Evolutionary conservation across 345 rosid genomes (phyloP).

Genomic region (Eucalyptus urophylla): DNA sequence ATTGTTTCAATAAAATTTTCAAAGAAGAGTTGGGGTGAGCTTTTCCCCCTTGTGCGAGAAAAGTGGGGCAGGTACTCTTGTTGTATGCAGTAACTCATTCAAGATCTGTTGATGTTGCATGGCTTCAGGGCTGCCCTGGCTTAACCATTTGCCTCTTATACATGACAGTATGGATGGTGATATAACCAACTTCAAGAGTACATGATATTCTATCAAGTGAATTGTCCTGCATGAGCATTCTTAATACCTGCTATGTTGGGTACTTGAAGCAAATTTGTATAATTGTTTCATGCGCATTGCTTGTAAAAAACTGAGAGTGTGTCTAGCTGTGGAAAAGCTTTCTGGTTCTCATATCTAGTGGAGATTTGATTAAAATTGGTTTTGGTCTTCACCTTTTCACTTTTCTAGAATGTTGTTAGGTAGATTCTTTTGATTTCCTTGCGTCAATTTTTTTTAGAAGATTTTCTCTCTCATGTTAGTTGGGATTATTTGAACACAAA

Average conservation of each 20-base stretch:
- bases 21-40: not conserved
- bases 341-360: not conserved
- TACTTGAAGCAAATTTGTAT: not conserved
- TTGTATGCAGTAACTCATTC: not conserved
- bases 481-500: not conserved
- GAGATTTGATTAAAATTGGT: not conserved
- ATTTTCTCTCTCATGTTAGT: not conserved
- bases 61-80: not conserved
- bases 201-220: not conserved
- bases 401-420: not conserved
- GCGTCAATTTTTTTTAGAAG: not conserved
- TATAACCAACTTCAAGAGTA: not conserved
- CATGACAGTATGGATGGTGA: not conserved
- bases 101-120: not conserved
- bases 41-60: not conserved
- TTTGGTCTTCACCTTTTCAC: not conserved
- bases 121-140: not conserved
- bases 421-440: not conserved
- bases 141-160: not conserved
- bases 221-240: not conserved
- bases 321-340: not conserved
- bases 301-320: not conserved
- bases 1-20: not conserved
- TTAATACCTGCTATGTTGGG: not conserved
- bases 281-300: not conserved